Base-by-base conservation (phyloP, 192 early-diverging fungal species). In the Diversispora eburnea region DNA sequence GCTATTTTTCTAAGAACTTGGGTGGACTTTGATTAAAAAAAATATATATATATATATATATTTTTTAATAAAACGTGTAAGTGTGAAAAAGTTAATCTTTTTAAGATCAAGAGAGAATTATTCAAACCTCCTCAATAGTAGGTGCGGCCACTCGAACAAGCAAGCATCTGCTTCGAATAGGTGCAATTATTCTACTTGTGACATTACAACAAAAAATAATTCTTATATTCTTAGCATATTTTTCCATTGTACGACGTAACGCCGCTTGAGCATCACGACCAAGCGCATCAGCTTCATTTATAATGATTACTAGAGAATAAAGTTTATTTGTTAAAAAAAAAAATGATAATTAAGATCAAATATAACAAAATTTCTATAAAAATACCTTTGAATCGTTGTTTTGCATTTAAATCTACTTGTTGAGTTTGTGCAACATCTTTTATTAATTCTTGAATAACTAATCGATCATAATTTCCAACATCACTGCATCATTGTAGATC, bases 221-320 rank as follows among this genome's bases (percentile, higher is more conserved):
- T 22, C 98, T 90, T 67, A 98, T 81, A 79, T 95, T 97, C 67
- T 76, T 77, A 87, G 93, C 94, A 79, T 99, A 98, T 83, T 98
- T 98, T 81, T 99, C 98, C 98, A 99, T 99, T 3, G 98, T 99
- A n/a, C 98, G 85, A 67, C 98, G 89, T 67, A 99, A 86, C 33
- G 91, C 96, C 45, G 95, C 91, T 81, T 99, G 98, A 13, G 98
- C 96, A 62, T 97, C 94, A 51, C 91, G 84, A 43, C 89, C 88
- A 64, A 99, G 84, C 55, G 81, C 73, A 77, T 98, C 95, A 4
- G 98, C 96, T 80, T 98, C 96, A 80, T 97, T 91, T 65, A 99
- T 85, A 22, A 98, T 88, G 5, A 98, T 93, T 4, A 97, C 91
- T 92, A 76, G 5, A 43, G 48, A 41, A 64, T 5, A 73, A 42